phyloP scores from a whole-genome alignment of 768 basidiomycete species.

The Trametes punicea region DNA sequence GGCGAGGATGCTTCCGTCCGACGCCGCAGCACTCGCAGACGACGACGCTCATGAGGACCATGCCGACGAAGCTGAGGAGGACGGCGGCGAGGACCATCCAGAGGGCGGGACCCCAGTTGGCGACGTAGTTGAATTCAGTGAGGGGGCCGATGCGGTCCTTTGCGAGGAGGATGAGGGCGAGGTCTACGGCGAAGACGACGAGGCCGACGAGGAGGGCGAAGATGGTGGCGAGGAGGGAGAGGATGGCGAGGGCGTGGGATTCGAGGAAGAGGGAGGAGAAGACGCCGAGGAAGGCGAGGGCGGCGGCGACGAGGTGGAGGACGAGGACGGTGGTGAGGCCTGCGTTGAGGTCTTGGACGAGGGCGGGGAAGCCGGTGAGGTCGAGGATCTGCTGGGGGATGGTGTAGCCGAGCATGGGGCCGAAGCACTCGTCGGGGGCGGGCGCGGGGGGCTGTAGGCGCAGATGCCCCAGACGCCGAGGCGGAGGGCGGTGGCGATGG shows the following conservation, averaged over 20 bases:
- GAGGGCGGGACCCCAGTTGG: slow-evolving; percentile 62
- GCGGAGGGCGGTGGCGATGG: slow-evolving; percentile 55
- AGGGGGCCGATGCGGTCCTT: slow-evolving; percentile 40
- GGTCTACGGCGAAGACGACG: slow-evolving; percentile 57
- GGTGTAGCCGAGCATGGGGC: slow-evolving; percentile 66
- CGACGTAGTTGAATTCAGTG: slow-evolving; percentile 39
- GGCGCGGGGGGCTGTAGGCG: slow-evolving; percentile 39
- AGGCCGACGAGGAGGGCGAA: slow-evolving; percentile 52
- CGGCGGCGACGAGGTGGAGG: slow-evolving; percentile 66
- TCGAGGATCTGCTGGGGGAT: slow-evolving; percentile 41
- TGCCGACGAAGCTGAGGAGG: slow-evolving; percentile 54
- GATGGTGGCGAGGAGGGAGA: slow-evolving; percentile 56
- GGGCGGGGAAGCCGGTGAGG: slow-evolving; percentile 42
- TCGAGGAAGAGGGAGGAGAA: slow-evolving; percentile 56
- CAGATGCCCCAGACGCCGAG: slow-evolving; percentile 88
- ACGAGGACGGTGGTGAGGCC: slow-evolving; percentile 49
- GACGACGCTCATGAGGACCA: slow-evolving; percentile 58
- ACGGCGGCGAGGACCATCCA: slow-evolving; percentile 68
- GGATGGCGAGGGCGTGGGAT: slow-evolving; percentile 51
- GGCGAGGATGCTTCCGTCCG: slow-evolving; percentile 22
- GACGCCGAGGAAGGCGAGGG: slow-evolving; percentile 51
- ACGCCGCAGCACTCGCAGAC: slow-evolving; percentile 70
- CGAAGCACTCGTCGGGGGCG: slow-evolving; percentile 47
- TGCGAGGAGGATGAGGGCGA: slow-evolving; percentile 57
- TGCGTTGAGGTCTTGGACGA: slow-evolving; percentile 48